Percentiles rank a stretch among this genome's conserved stretches.
Conservation (phyloP, 2,329 filamentous ascomycete genomes). For the Verticillium tricorpus region DNA sequence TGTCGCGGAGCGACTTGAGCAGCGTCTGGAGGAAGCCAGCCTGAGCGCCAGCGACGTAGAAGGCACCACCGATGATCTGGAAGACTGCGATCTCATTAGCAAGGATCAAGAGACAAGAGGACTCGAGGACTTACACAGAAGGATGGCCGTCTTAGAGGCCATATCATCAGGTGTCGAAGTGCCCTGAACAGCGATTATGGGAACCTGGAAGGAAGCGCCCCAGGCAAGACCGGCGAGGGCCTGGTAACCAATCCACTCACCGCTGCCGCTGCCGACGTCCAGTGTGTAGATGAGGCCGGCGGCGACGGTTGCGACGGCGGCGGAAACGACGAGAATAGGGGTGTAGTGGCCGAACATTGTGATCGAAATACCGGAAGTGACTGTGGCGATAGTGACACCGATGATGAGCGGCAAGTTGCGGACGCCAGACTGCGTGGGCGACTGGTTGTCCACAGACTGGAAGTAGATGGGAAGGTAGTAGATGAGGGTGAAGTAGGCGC, state of each 20-base stretch:
- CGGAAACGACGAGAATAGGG: slow-evolving; percentile 34
- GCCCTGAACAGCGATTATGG: slow-evolving; percentile 41
- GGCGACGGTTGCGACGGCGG: slow-evolving; percentile 29
- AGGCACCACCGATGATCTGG: slow-evolving; percentile 37
- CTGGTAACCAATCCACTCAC: slow-evolving; percentile 41
- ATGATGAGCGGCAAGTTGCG: slow-evolving; percentile 36
- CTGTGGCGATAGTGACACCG: slow-evolving; percentile 27
- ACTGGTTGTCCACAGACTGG: slow-evolving; percentile 36
- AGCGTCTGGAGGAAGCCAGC: slow-evolving; percentile 52
- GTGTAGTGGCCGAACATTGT: slow-evolving; percentile 38
- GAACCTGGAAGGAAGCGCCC: slow-evolving; percentile 38
- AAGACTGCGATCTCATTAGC: slow-evolving; percentile 16
- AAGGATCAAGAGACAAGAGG: background rate
- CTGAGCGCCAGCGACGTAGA: slow-evolving; percentile 49
- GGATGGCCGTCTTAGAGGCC: slow-evolving; percentile 37
- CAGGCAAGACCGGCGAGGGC: slow-evolving; percentile 34
- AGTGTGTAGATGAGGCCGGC: slow-evolving; percentile 39
- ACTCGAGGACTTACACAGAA: slow-evolving; percentile 26
- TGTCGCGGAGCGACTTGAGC: slow-evolving; percentile 39
- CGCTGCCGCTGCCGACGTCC: slow-evolving; percentile 22
- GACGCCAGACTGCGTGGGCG: slow-evolving; percentile 33
- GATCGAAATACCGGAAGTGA: slow-evolving; percentile 28
- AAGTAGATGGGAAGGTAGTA: slow-evolving; percentile 43
- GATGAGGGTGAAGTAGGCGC: slow-evolving; percentile 20
- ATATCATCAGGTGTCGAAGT: slow-evolving; percentile 37